These are phyloP conservation scores for Boletus subparvulus DNA, from an alignment of 768 basidiomycete species.

Conservation along the genomic window DNA sequence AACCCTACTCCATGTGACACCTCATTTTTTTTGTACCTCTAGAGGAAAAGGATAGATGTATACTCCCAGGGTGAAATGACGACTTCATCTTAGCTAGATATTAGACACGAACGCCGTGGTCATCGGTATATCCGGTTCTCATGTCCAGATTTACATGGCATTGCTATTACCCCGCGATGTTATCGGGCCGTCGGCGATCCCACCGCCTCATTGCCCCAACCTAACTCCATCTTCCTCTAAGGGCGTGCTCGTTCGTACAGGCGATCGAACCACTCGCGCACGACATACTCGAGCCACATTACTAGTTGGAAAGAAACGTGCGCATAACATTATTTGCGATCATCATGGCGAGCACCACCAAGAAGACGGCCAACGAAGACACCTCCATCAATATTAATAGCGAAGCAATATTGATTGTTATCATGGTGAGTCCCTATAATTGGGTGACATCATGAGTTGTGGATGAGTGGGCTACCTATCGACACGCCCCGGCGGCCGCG, in stretches of 20 bases:
- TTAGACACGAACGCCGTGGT: too few relatives aligned
- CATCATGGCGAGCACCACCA: neutral
- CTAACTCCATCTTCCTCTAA: too few relatives aligned
- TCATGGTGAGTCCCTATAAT: constrained; percentile 43
- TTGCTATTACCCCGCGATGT: too few relatives aligned
- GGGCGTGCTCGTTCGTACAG: neutral
- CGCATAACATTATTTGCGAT: neutral
- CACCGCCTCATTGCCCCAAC: too few relatives aligned
- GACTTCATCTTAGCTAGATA: neutral
- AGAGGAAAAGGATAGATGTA: constrained; percentile 8
- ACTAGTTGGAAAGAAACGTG: too few relatives aligned
- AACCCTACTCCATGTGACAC: neutral
- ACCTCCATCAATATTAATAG: neutral
- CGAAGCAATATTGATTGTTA: constrained; percentile 39
- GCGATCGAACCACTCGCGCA: neutral
- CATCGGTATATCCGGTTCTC: too few relatives aligned
- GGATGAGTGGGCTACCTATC: neutral
- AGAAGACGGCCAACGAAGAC: neutral
- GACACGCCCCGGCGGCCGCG: neutral
- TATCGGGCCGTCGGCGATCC: too few relatives aligned
- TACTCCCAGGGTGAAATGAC: neutral
- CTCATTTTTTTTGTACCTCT: constrained; percentile 4
- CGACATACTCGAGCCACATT: neutral
- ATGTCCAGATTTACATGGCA: too few relatives aligned
- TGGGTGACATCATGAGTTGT: neutral